phyloP scores from a whole-genome alignment of 441 rosid species.

The Gossypium davidsonii region DNA sequence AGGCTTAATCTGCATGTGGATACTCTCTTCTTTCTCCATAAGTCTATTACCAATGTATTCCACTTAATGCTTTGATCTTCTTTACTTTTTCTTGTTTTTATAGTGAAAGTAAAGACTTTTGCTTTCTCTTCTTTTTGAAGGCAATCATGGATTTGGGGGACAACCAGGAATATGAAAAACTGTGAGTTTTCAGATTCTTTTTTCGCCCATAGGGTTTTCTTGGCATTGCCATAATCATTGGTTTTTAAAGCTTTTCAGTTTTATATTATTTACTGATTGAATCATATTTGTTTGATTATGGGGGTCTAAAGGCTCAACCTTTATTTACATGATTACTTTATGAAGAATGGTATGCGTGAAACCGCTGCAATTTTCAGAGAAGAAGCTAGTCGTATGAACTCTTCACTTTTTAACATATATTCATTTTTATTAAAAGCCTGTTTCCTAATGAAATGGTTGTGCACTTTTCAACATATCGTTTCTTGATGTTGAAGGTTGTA shows the following conservation, averaged over 20 bases:
- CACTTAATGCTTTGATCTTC: not conserved
- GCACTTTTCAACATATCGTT: no score
- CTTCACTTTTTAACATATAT: no score
- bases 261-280: not conserved
- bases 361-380: slow-evolving; percentile 1
- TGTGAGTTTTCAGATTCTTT: no score
- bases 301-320: slow-evolving; percentile 33
- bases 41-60: no score
- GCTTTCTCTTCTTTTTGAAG: no score
- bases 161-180: no score
- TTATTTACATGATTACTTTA: slow-evolving; percentile 46
- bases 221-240: not conserved
- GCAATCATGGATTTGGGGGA: no score
- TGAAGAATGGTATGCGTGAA: slow-evolving; percentile 30
- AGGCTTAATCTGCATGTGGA: not conserved
- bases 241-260: not conserved
- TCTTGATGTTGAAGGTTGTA: no score
- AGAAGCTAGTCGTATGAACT: no score
- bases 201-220: not conserved
- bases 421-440: no score
- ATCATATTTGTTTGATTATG: not conserved
- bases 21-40: not conserved
- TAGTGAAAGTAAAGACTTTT: not conserved
- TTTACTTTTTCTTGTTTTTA: not conserved
- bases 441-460: no score